These are phyloP conservation scores for Mesotaenium endlicherianum DNA, from an alignment of 139 green algal species.

Conservation along the genomic window DNA sequence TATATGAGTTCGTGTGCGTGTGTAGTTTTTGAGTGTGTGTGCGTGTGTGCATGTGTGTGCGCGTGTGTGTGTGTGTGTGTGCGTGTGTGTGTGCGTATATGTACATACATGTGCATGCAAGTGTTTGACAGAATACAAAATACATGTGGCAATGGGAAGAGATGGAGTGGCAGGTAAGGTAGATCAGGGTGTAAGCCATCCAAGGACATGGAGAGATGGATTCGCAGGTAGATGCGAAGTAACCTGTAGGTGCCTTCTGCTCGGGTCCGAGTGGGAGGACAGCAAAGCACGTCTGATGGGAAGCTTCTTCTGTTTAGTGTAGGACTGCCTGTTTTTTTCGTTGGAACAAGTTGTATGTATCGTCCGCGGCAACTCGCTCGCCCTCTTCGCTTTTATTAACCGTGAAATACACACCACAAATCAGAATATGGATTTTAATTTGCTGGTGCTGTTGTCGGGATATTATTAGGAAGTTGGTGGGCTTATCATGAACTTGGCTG, in stretches of 20 bases:
- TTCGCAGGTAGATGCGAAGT: background rate
- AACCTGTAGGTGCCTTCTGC: background rate
- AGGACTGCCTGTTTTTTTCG: no score
- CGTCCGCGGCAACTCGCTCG: no score
- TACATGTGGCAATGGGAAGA: no score
- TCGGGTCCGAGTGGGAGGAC: background rate
- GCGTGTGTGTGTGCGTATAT: background rate
- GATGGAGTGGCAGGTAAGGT: no score
- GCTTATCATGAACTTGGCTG: slow-evolving; percentile 32
- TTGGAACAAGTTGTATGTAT: no score
- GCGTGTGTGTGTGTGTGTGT: background rate
- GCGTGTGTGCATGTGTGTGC: background rate
- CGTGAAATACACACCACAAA: background rate
- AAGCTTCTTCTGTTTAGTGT: no score
- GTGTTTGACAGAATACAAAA: background rate
- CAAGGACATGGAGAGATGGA: background rate
- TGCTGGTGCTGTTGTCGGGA: slow-evolving; percentile 17
- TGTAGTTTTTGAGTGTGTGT: background rate
- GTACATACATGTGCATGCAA: background rate
- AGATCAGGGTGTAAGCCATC: background rate
- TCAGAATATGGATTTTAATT: slow-evolving; percentile 17
- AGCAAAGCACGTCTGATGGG: background rate
- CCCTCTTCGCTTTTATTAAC: background rate
- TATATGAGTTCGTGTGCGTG: background rate
- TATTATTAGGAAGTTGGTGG: slow-evolving; percentile 26